Evolutionary conservation across 78 protist genomes (phyloP), one percentile per base, ranked within the genome.

Genomic region (Monocercomonoides exilis): DNA sequence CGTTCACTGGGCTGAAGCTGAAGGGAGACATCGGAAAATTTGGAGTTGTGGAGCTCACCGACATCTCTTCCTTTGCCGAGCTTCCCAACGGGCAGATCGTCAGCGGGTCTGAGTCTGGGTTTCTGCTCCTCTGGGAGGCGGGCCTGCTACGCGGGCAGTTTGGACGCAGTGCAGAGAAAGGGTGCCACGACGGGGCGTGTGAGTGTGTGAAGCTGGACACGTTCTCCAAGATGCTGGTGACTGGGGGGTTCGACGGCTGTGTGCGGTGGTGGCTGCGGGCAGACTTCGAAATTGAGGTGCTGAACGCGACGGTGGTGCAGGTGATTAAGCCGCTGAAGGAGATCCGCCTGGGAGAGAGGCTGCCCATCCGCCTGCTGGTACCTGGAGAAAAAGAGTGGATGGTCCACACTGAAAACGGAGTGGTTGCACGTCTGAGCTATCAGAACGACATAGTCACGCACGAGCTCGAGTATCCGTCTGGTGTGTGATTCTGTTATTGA

Each of bases 1-100:
- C 97, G 6, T 95, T 95, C 88, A 95, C 97, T 0, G 97, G 97
- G 0, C 94, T 93, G 80, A 89, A 90, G 85, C 91, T 91, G 63
- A 88, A 91, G 87, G 93, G 97, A 2, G 87, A 44, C 0, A 87
- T 92, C 45, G 97, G 97, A 5, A 93, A 93, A 90, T 95, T 95
- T 33, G 97, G 97, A n/a, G 85, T 29, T 36, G 77, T 91, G 36
- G 96, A 95, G 81, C 90, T 95, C 32, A 46, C 92, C 0, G 96
- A 95, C 86, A 85, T 95, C 43, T 2, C 86, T 3, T 92, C 89
- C 77, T 95, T 43, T 82, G 91, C 77, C n/a, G 92, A 91, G 87
- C 84, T 93, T 11, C 91, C 93, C 0, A 80, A 81, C 45, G 94
- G 94, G 43, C 89, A 89, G 45, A 91, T 90, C n/a, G 45, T 95